Conservation (phyloP, 495 filamentous ascomycete species). For the Melanomma pulvis-pyrius region DNA sequence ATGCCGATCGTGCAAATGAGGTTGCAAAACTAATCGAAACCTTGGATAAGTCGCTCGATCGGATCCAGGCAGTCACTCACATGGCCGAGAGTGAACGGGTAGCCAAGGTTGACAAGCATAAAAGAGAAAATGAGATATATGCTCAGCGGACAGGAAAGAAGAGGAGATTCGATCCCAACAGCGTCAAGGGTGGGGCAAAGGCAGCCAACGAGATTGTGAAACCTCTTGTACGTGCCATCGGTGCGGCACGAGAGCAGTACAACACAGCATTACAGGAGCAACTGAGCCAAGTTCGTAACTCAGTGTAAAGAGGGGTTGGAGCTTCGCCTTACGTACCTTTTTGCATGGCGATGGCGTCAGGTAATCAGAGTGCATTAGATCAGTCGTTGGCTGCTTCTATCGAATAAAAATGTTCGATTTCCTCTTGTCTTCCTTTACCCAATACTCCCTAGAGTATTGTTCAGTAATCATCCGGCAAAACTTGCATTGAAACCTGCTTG, state of each 20-base stretch:
- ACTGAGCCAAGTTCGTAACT: constrained; percentile 29
- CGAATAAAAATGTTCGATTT: constrained; percentile 1
- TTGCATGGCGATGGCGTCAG: constrained; percentile 29
- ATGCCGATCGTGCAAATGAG: constrained; percentile 74
- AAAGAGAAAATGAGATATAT: constrained; percentile 67
- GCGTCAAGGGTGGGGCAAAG: constrained; percentile 71
- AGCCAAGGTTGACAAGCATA: constrained; percentile 59
- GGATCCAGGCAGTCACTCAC: constrained; percentile 78
- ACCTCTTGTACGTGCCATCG: constrained; percentile 68
- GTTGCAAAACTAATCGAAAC: constrained; percentile 76
- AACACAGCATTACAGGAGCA: constrained; percentile 63
- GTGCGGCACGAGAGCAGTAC: constrained; percentile 66
- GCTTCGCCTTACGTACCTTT: background rate
- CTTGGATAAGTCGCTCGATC: constrained; percentile 70
- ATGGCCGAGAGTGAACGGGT: constrained; percentile 76
- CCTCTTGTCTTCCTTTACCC: background rate
- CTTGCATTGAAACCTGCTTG: background rate
- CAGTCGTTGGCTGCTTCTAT: background rate
- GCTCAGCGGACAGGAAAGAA: constrained; percentile 71
- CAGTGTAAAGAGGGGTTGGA: background rate
- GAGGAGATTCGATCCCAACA: constrained; percentile 63
- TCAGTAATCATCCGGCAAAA: background rate
- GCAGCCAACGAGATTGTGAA: constrained; percentile 75
- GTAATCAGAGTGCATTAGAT: constrained; percentile 12
- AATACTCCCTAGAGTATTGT: background rate